These are phyloP conservation scores for Rauvolfia tetraphylla DNA, from an alignment of 257 asterid genomes.

Conservation along the genomic window DNA sequence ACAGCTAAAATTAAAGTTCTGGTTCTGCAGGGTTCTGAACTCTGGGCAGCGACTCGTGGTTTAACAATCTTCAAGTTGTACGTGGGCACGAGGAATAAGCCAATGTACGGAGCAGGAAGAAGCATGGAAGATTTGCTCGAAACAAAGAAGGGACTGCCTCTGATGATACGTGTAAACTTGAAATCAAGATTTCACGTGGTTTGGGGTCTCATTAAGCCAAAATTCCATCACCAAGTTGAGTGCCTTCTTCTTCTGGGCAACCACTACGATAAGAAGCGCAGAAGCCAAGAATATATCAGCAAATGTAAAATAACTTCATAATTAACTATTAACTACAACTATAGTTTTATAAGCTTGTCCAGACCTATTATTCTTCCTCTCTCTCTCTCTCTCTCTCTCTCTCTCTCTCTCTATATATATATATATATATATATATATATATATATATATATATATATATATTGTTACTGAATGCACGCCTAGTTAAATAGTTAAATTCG, in stretches of 20 bases:
- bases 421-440: no score
- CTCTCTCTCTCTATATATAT: no score
- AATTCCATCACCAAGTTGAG: slow-evolving; percentile 46
- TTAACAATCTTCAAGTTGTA: slow-evolving; percentile 31
- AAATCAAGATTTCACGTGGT: slow-evolving; percentile 53
- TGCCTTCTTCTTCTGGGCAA: slow-evolving; percentile 39
- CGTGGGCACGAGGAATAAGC: slow-evolving; percentile 54
- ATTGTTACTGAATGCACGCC: no score
- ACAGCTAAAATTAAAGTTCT: no score
- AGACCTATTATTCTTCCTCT: no score
- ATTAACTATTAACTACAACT: not conserved
- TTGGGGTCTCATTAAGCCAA: slow-evolving; percentile 49
- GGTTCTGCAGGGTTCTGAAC: slow-evolving; percentile 41
- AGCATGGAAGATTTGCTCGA: slow-evolving; percentile 67
- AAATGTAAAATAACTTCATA: slow-evolving; percentile 34
- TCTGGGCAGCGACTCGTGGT: slow-evolving; percentile 40
- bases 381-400: no score
- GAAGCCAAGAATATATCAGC: slow-evolving; percentile 51
- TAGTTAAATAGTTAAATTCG: no score
- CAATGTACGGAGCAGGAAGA: slow-evolving; percentile 84
- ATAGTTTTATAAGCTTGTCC: not conserved
- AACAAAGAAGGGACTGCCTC: slow-evolving; percentile 53
- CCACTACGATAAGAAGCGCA: slow-evolving; percentile 44
- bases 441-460: no score
- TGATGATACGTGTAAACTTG: slow-evolving; percentile 37